Percentiles rank a stretch among this genome's conserved stretches.
phyloP scores from a whole-genome alignment of 2,329 filamentous ascomycete species.

The Dactylella cylindrospora region DNA sequence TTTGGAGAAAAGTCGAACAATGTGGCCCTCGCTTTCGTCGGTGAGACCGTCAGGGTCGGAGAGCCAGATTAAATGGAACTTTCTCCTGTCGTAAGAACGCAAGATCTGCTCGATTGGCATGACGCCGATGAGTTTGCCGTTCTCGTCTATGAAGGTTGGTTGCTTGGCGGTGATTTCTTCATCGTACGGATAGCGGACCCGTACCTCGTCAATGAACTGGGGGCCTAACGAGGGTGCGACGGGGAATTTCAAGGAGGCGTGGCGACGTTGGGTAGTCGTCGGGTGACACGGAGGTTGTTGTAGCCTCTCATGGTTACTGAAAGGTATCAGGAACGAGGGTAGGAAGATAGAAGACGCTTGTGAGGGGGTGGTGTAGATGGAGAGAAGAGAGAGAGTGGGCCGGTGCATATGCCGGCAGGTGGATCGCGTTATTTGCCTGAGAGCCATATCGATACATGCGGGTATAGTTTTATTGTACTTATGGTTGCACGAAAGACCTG shows the following conservation, averaged over 20 bases:
- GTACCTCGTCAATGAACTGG: conserved; percentile 30
- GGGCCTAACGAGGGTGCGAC: conserved; percentile 29
- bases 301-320: conserved; percentile 11
- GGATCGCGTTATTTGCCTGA: conserved; percentile 29
- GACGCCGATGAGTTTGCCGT: conserved; percentile 12
- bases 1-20: conserved; percentile 34
- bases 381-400: conserved; percentile 38
- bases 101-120: conserved; percentile 25
- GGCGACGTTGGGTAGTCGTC: conserved; percentile 13
- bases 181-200: conserved; percentile 36
- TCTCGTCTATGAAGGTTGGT: conserved; percentile 24
- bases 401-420: conserved; percentile 38
- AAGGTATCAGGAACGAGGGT: conserved; percentile 30
- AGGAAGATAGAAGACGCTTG: background rate
- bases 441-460: no score
- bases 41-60: conserved; percentile 13
- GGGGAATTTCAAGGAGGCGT: conserved; percentile 16
- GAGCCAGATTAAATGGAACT: conserved; percentile 37
- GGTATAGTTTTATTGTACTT: no score
- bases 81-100: conserved; percentile 17
- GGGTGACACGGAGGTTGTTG: background rate
- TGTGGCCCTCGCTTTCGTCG: conserved; percentile 30
- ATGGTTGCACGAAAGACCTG: no score
- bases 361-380: conserved; percentile 28
- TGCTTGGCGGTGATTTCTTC: conserved; percentile 33